Evolutionary conservation across 2,329 filamentous ascomycete genomes (phyloP), one percentile per base, ranked within the genome.

Genomic region (Talaromyces sp.): DNA sequence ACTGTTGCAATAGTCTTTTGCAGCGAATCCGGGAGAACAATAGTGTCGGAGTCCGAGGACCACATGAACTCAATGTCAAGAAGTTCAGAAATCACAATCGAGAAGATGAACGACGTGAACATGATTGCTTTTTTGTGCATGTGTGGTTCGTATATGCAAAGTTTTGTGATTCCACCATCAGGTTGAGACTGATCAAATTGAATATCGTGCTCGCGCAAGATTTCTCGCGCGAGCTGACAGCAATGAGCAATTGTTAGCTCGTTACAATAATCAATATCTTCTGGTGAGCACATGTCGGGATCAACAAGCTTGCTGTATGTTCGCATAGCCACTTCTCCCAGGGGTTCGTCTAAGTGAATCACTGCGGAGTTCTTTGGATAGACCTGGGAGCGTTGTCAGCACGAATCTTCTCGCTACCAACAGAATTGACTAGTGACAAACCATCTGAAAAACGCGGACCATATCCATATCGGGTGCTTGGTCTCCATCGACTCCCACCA

Each of bases 101-200:
- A 68, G 55, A 76, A 73, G 16, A 76, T 67, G 60, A 76, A 73
- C 12, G 72, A 69, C 5, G 73, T 75, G 57, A 77, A 77, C 73
- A 77, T 75, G 54, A 77, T 73, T 7, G 71, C 75, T 50, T 77
- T 77, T 64, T 77, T 77, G 69, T 74, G 73, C 64, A 72, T 65
- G 58, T 77, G 75, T 2, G 73, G 75, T 64, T 77, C 74, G 33
- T 69, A 70, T 16, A 77, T 62, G 59, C 73, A 76, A 12, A 76
- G 63, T 14, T 62, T 63, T 11, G 65, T 68, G 12, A 71, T 54
- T 1, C 59, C 56, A 12, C 37, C 35, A 33, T 31, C 44, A 37
- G 58, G 58, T 16, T 40, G 44, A 28, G 54, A 40, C 46, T 64
- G 61, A 5, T 64, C 69, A 0, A 69, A 44, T 31, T 62, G 40